Evolutionary conservation across 2,329 filamentous ascomycete genomes (phyloP).

Genomic region (Ophiostoma piceae): DNA sequence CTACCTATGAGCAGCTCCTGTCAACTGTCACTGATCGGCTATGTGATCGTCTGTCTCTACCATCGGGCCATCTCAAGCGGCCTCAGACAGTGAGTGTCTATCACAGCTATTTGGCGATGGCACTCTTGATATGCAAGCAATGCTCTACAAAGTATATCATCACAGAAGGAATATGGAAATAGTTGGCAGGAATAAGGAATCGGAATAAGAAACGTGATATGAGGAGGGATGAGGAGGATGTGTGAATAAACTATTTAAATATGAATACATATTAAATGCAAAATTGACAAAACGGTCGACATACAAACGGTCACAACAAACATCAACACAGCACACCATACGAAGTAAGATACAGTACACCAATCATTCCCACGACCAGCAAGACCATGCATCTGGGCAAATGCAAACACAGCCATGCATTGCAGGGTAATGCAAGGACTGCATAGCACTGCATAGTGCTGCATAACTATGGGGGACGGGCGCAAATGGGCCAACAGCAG

Average conservation of each 20-base stretch:
- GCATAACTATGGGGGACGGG: not conserved
- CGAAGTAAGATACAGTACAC: not conserved
- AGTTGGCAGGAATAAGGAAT: not conserved
- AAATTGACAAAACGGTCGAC: not conserved
- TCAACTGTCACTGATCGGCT: not conserved
- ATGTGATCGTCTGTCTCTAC: conserved; percentile 8
- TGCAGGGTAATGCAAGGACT: not conserved
- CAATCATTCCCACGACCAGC: not conserved
- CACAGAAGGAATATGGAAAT: too few species aligned
- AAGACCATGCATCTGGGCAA: not conserved
- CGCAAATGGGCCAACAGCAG: not conserved
- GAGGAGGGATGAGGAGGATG: too few species aligned
- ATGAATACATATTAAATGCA: not conserved
- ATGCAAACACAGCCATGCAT: not conserved
- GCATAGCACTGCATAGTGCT: not conserved
- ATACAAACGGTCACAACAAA: not conserved
- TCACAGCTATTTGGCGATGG: not conserved
- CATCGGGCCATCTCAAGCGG: not conserved
- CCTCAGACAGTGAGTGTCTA: conserved; percentile 1
- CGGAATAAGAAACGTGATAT: not conserved
- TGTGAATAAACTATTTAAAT: not conserved
- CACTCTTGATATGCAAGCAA: not conserved
- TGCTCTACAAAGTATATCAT: too few species aligned
- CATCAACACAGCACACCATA: not conserved
- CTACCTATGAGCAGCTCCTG: not conserved